Conservation (phyloP, 2,329 filamentous ascomycete genomes). For the Verticillium isaacii region DNA sequence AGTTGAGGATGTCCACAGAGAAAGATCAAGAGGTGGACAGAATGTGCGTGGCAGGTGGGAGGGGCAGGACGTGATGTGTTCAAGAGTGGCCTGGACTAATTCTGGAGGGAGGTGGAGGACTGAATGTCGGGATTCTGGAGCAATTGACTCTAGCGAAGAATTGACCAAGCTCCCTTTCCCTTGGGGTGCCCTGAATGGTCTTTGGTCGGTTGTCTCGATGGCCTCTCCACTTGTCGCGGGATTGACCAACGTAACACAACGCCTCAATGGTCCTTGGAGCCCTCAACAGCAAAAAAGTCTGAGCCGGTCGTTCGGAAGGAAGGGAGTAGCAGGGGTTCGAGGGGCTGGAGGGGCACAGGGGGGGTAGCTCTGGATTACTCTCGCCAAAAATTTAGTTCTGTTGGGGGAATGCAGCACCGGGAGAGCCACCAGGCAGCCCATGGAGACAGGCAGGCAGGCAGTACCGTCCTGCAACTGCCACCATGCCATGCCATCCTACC, state of each 20-base stretch:
- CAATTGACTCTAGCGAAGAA: background rate
- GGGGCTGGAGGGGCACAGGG: background rate
- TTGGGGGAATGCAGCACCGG: constrained; percentile 20
- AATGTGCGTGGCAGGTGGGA: background rate
- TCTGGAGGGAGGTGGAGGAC: background rate
- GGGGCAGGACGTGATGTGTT: background rate
- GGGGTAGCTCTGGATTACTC: background rate
- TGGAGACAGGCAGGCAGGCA: background rate
- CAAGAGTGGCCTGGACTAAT: background rate
- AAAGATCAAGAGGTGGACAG: background rate
- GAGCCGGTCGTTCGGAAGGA: constrained; percentile 1
- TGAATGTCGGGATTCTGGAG: background rate
- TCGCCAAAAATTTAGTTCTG: constrained; percentile 25
- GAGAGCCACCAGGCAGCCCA: background rate
- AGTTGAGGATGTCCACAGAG: background rate
- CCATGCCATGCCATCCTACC: background rate
- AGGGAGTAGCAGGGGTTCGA: background rate
- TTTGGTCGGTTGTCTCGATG: background rate
- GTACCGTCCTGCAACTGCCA: background rate
- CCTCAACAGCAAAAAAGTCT: constrained; percentile 4
- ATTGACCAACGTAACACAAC: background rate
- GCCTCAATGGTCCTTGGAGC: background rate
- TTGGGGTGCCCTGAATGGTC: background rate
- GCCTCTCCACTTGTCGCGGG: background rate
- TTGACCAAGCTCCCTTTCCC: background rate